Conservation (phyloP, 106 monocot genomes). For the Platanthera guangdongensis region DNA sequence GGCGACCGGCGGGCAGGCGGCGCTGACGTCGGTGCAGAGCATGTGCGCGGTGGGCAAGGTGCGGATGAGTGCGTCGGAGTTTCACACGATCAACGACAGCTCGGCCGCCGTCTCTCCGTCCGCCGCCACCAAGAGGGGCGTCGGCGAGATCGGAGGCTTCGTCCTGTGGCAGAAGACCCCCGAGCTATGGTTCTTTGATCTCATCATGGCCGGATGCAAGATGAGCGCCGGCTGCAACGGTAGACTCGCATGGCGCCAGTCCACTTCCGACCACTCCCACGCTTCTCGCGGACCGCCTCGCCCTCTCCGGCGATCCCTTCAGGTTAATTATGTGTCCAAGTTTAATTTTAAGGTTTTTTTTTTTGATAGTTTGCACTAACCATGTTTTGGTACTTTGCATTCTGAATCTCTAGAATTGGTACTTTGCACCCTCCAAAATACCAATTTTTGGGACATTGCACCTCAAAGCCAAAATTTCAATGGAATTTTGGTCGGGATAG, state of each 20-base stretch:
- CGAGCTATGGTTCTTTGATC: conserved; percentile 67
- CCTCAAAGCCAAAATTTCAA: too few relatives aligned
- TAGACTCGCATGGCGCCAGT: conserved; percentile 58
- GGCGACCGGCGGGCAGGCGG: conserved; percentile 57
- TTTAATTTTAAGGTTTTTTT: too few relatives aligned
- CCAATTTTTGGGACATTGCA: too few relatives aligned
- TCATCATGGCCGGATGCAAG: conserved; percentile 61
- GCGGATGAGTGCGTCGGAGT: conserved; percentile 60
- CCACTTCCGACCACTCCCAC: conserved; percentile 44
- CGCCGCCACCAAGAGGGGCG: conserved; percentile 7
- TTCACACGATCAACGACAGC: conserved; percentile 38
- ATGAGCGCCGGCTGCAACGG: conserved; percentile 65
- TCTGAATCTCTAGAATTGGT: too few relatives aligned
- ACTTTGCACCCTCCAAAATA: too few relatives aligned
- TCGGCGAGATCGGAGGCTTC: conserved; percentile 57
- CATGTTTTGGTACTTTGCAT: too few relatives aligned
- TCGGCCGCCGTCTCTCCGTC: neutral
- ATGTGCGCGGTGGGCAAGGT: conserved; percentile 64
- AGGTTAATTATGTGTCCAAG: conserved; percentile 8
- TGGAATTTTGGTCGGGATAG: too few relatives aligned
- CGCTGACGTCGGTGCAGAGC: conserved; percentile 41
- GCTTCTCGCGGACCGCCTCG: conserved; percentile 48
- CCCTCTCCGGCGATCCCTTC: conserved; percentile 48
- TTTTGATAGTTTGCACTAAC: too few relatives aligned
- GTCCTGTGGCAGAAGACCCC: conserved; percentile 68